Percentiles rank a stretch among this genome's conserved stretches.
Evolutionary conservation across 768 basidiomycete species (phyloP).

Genomic region (Phylloporus arenicola): DNA sequence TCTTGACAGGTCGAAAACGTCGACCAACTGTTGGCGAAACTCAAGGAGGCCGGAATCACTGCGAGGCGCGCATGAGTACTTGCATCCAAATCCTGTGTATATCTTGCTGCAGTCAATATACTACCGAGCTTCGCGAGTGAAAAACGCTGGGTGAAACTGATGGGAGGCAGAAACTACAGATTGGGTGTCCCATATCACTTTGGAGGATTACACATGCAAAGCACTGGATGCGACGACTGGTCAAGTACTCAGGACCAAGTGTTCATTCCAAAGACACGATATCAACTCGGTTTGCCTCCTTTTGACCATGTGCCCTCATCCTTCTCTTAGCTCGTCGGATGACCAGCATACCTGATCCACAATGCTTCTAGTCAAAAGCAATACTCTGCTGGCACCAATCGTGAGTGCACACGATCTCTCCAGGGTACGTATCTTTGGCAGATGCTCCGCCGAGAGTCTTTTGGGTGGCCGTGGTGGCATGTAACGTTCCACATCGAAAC

Average conservation of each 20-base stretch:
- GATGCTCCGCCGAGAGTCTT: no score
- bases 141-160: neutral
- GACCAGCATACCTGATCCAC: conserved; percentile 74
- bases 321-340: conserved; percentile 64
- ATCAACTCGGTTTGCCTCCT: conserved; percentile 56
- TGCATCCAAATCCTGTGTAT: conserved; percentile 1
- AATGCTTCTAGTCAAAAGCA: conserved; percentile 84
- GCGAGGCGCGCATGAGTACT: conserved; percentile 20
- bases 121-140: neutral
- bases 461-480: no score
- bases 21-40: conserved; percentile 82
- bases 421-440: neutral
- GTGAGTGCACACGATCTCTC: conserved; percentile 39
- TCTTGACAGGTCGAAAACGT: conserved; percentile 63
- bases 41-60: conserved; percentile 77
- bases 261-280: conserved; percentile 85
- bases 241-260: conserved; percentile 88
- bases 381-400: conserved; percentile 77
- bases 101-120: conserved; percentile 1
- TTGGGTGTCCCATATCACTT: conserved; percentile 93
- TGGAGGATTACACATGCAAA: conserved; percentile 94
- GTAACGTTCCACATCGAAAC: no score
- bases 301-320: conserved; percentile 9
- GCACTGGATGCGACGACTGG: conserved; percentile 93
- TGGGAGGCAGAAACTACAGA: conserved; percentile 36